A percentile compares a stretch with the other conserved stretches of the same genome.
Conservation (phyloP, 2,329 filamentous ascomycete species). For the Decorospora gaudefroyi region DNA sequence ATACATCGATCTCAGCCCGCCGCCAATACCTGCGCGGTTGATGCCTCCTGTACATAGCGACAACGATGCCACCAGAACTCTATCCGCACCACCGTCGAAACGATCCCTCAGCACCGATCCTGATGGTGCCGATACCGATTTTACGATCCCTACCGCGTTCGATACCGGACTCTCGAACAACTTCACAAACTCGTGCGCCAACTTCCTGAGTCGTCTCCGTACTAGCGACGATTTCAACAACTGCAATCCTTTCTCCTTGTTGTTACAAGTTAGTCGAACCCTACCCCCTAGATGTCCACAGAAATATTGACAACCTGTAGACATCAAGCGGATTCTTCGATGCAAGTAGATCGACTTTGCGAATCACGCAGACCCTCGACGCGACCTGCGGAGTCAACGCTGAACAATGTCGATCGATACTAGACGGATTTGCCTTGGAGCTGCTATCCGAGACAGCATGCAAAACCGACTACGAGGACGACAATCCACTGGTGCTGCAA, state of each 20-base stretch:
- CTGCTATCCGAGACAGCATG: slow-evolving; percentile 69
- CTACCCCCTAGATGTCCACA: not conserved
- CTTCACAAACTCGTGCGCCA: slow-evolving; percentile 62
- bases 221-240: slow-evolving; percentile 66
- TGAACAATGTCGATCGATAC: slow-evolving; percentile 66
- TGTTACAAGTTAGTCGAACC: slow-evolving; percentile 68
- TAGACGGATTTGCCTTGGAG: slow-evolving; percentile 67
- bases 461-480: slow-evolving; percentile 67
- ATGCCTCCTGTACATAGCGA: slow-evolving; percentile 41
- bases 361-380: slow-evolving; percentile 78
- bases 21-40: slow-evolving; percentile 35
- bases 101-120: slow-evolving; percentile 35
- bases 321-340: slow-evolving; percentile 86
- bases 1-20: slow-evolving; percentile 38
- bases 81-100: slow-evolving; percentile 31
- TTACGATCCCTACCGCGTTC: slow-evolving; percentile 51
- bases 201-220: slow-evolving; percentile 71
- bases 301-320: slow-evolving; percentile 54
- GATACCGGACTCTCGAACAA: slow-evolving; percentile 58
- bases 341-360: slow-evolving; percentile 69
- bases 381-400: slow-evolving; percentile 73
- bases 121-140: slow-evolving; percentile 23
- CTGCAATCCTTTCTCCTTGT: slow-evolving; percentile 83
- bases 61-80: slow-evolving; percentile 31
- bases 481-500: slow-evolving; percentile 72